Base-by-base conservation (phyloP, 2,329 filamentous ascomycete species). In the Lachnellula hyalina region DNA sequence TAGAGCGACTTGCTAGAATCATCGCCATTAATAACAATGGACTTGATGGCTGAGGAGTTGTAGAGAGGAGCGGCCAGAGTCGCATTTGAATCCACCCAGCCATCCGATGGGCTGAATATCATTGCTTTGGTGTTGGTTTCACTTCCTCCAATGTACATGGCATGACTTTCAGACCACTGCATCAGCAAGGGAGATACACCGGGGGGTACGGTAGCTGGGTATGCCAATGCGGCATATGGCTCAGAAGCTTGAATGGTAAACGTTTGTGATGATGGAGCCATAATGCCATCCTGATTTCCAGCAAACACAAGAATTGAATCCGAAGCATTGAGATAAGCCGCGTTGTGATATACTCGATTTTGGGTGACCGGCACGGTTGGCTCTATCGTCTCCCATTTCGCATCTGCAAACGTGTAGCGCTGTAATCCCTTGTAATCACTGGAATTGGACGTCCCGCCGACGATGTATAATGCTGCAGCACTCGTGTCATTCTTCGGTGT, bases 1-100 rank as follows among this genome's bases (percentile, higher is more conserved):
- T 91, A 84, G 17, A 97, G 74, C 40, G 86, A 83, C 67, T 89
- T 92, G 71, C 87, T 92, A 28, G 81, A 84, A 68, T 96, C 90
- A 42, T 83, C 79, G 21, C 87, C 88, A 12, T 76, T 74, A n/a
- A 95, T 72, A 4, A 96, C 66, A 0, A 83, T 77, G 25, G 82
- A 83, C 65, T 86, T 82, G 47, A 85, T 76, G 2, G 78, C 74
- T 2, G 78, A 77, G 52, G 82, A 79, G 65, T 83, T 83, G 15
- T 79, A 71, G 19, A 91, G 71, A 1, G 84, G 82, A 14, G 77
- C 70, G 0, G 80, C 76, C 23, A 96, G 74, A 3, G 79, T 80
- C 3, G 83, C 80, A 6, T 84, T 82, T 7, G 89, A 82, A 62
- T 86, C 76, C 34, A 75, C 68, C 91, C 90, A 96, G 40, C 80